Conservation (phyloP, 345 rosid genomes). For the Stellera chamaejasme region DNA sequence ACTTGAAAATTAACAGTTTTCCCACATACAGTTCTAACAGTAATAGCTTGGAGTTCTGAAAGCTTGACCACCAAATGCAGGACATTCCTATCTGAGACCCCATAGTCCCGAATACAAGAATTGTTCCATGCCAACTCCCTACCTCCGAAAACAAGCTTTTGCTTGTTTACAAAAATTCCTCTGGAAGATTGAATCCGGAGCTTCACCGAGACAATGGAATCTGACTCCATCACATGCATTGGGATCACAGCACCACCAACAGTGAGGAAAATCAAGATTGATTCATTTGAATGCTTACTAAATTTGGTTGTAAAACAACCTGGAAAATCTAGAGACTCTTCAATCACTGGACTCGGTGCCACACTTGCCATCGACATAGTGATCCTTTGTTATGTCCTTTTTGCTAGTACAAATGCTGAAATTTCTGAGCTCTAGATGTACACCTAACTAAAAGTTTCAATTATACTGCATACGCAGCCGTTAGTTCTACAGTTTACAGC, state of each 20-base stretch:
- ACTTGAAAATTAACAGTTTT: constrained; percentile 55
- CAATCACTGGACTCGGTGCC: constrained; percentile 48
- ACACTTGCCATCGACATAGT: constrained; percentile 52
- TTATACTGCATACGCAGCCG: too few species aligned
- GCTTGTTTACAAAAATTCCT: constrained; percentile 60
- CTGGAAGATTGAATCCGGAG: constrained; percentile 59
- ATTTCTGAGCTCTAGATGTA: too few species aligned
- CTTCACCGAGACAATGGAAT: constrained; percentile 70
- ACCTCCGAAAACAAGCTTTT: constrained; percentile 55
- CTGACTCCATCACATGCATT: constrained; percentile 54
- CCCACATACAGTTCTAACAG: constrained; percentile 50
- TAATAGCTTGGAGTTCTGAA: constrained; percentile 60
- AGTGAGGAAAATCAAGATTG: constrained; percentile 52
- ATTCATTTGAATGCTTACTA: constrained; percentile 26
- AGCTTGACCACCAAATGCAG: constrained; percentile 61
- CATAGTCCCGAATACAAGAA: constrained; percentile 42
- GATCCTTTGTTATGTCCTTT: constrained; percentile 9
- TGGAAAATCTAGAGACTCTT: constrained; percentile 30
- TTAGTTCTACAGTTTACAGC: too few species aligned
- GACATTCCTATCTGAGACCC: constrained; percentile 51
- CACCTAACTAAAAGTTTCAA: too few species aligned
- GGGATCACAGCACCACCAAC: constrained; percentile 54
- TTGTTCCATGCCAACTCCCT: constrained; percentile 48
- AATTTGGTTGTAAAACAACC: constrained; percentile 21
- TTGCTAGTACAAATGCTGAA: too few species aligned